Evolutionary conservation across 768 basidiomycete species (phyloP), one percentile per base, ranked within the genome.

Genomic region (Suillus bovinus): DNA sequence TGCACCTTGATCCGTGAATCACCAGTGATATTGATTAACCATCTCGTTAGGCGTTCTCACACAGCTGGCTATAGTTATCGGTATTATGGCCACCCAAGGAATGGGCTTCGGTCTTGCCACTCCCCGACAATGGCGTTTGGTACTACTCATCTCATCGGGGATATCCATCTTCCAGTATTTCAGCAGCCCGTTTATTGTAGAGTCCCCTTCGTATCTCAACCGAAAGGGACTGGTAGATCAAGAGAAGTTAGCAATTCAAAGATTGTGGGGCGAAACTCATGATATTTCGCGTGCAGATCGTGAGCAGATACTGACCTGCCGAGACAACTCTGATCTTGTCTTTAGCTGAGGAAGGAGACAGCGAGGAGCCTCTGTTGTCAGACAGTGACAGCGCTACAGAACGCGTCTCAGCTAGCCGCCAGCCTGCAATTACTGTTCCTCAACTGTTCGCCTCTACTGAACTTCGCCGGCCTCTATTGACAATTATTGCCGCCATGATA

Each of bases 51-150:
- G 91, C 24, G 89, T 94, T 31, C 79, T 94, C 33, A 92, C 89
- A 0, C 93, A 94, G 67, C 77, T 95, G 31, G 86, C 84, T 42
- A 90, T 96, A 68, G 93, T 96, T 38, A 74, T 93, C 59, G 93
- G 93, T 33, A 90, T 97, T 65, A 88, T 96, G 81, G 72, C 86
- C n/a, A 91, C 94, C 0, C 96, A 99, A 70, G 74, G 81, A 5
- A 78, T 93, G 63, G 94, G 93, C 4, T 79, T 94, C 41, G 72
- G 77, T 58, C 80, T 91, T 54, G 88, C 93, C 17, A 86, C 86
- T 11, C 89, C 89, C 2, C 58, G 70, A 20, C 72, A 81, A 54
- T 94, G 92, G 92, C 86, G 92, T 44, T 67, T 82, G 47, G 91
- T 94, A 24, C 80, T 91, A 24, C 72, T 87, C 63, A 73, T 87